These are phyloP conservation scores for Xerocomellus chrysenteron DNA, from an alignment of 768 basidiomycete genomes.

Conservation along the genomic window DNA sequence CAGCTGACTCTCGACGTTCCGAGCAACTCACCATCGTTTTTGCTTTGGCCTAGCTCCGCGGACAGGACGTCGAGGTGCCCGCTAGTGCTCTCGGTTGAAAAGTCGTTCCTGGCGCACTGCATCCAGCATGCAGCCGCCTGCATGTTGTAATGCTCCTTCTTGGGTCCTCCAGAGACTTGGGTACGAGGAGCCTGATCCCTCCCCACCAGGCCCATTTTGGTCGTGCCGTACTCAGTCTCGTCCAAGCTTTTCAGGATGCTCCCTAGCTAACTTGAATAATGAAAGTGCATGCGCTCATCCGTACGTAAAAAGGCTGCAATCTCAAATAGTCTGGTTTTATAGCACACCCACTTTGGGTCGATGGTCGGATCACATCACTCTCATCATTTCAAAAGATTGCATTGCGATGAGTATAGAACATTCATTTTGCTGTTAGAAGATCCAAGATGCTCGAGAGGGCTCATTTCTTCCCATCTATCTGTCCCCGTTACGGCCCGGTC, in stretches of 20 bases:
- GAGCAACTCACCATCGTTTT: not conserved
- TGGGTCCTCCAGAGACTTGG: not conserved
- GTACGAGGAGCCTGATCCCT: not conserved
- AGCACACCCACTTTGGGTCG: not conserved
- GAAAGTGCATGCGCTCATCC: not conserved
- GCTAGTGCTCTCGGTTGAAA: slow-evolving; percentile 6
- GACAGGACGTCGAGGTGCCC: slow-evolving; percentile 4
- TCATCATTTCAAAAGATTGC: not conserved
- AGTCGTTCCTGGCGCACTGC: not conserved
- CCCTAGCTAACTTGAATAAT: not conserved
- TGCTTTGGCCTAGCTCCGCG: slow-evolving; percentile 9
- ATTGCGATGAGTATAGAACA: not conserved
- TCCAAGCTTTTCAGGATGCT: not conserved
- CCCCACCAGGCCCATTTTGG: too few species aligned
- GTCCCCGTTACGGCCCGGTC: not conserved
- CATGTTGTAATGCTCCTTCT: not conserved
- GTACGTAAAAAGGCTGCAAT: slow-evolving; percentile 9
- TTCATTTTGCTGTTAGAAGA: not conserved
- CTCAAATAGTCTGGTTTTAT: not conserved
- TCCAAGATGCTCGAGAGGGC: not conserved
- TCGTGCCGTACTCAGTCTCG: not conserved
- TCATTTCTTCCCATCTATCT: not conserved
- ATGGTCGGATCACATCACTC: slow-evolving; percentile 3
- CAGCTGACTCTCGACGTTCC: not conserved
- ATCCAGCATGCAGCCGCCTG: not conserved